Conservation (phyloP, 108 stramenopile genomes). For the Fistulifera pelliculosa region DNA sequence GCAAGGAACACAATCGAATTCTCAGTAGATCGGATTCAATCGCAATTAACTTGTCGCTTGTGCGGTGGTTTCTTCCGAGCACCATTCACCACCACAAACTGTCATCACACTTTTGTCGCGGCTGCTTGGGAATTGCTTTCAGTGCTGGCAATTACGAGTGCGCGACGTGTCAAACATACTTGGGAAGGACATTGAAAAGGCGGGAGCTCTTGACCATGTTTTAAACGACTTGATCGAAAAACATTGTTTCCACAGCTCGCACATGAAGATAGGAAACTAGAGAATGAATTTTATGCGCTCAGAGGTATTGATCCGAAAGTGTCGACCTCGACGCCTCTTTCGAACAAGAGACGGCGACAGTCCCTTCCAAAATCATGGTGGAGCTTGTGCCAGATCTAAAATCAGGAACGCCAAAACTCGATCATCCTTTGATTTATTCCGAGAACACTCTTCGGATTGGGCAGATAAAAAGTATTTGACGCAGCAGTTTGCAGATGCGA, state of each 20-base stretch:
- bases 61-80: conserved; percentile 58
- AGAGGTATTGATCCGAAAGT: conserved; percentile 3
- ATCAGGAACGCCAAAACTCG: not conserved
- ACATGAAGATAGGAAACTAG: conserved; percentile 4
- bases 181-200: conserved; percentile 33
- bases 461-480: conserved; percentile 12
- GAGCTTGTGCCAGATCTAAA: not conserved
- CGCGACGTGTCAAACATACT: conserved; percentile 29
- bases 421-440: not conserved
- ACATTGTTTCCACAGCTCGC: conserved; percentile 23
- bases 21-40: conserved; percentile 20
- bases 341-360: not conserved
- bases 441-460: conserved; percentile 3
- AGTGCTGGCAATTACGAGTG: conserved; percentile 20
- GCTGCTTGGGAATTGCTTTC: conserved; percentile 40
- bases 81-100: conserved; percentile 54
- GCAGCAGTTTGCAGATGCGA: not conserved
- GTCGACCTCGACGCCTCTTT: not conserved
- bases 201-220: conserved; percentile 35
- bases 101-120: conserved; percentile 67
- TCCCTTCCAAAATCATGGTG: not conserved
- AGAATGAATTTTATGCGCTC: conserved; percentile 1
- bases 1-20: conserved; percentile 18
- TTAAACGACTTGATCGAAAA: conserved; percentile 49
- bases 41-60: conserved; percentile 40